Percentiles rank a stretch among this genome's conserved stretches.
phyloP scores from a whole-genome alignment of 2,329 filamentous ascomycete genomes.

The Aspergillus sp. region DNA sequence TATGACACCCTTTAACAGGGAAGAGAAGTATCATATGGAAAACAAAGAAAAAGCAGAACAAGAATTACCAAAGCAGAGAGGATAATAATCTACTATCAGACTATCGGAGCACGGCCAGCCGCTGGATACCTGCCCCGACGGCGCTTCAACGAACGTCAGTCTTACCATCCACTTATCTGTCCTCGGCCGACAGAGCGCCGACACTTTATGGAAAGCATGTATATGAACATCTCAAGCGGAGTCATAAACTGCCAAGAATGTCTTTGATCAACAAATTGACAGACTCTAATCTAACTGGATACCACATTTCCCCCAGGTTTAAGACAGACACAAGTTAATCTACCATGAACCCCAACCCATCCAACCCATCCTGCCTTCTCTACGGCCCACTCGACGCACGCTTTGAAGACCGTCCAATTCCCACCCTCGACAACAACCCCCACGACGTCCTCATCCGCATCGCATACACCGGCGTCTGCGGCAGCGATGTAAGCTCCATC shows the following conservation, averaged over 20 bases:
- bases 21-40: too few species aligned
- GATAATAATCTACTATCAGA: background rate
- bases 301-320: background rate
- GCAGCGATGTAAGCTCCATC: constrained; percentile 36
- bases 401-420: constrained; percentile 43
- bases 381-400: constrained; percentile 42
- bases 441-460: constrained; percentile 50
- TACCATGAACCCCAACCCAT: background rate
- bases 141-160: background rate
- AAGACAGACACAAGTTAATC: background rate
- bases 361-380: constrained; percentile 37
- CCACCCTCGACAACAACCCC: constrained; percentile 33
- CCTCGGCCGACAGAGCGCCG: too few species aligned
- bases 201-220: too few species aligned
- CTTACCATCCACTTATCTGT: too few species aligned
- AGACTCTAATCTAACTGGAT: too few species aligned
- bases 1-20: too few species aligned
- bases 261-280: too few species aligned
- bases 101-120: background rate
- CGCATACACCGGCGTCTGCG: constrained; percentile 50
- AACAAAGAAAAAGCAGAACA: too few species aligned
- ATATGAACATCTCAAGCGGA: too few species aligned
- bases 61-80: too few species aligned
- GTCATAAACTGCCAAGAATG: too few species aligned
- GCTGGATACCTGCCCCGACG: background rate